Evolutionary conservation across 371 early-diverging fungal species (phyloP).

Genomic region (Mucor mucedo): DNA sequence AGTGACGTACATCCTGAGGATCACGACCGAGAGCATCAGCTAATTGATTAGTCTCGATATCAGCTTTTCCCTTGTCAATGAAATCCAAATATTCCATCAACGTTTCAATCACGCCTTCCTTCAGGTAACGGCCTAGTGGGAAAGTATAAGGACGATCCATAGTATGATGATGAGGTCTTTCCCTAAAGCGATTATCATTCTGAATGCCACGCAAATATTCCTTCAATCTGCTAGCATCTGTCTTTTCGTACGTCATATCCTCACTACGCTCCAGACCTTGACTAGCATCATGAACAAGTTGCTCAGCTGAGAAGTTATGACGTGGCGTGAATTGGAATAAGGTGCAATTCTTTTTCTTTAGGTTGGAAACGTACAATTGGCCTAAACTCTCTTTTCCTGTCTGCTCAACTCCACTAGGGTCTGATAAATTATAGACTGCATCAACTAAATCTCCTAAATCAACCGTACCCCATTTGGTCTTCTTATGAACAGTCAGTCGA

Average conservation of each 20-base stretch:
- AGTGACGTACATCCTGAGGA: slow-evolving; percentile 15
- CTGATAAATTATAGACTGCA: slow-evolving; percentile 20
- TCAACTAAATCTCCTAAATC: slow-evolving; percentile 22
- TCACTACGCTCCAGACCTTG: slow-evolving; percentile 15
- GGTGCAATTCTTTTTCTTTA: slow-evolving; percentile 11
- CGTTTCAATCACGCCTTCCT: slow-evolving; percentile 13
- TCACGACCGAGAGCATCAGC: slow-evolving; percentile 11
- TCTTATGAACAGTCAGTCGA: slow-evolving; percentile 10
- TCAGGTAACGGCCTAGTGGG: slow-evolving; percentile 29
- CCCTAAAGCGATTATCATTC: slow-evolving; percentile 27
- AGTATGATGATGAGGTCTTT: slow-evolving; percentile 13
- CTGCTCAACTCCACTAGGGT: not conserved
- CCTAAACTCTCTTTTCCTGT: not conserved
- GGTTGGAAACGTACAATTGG: not conserved
- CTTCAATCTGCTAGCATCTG: slow-evolving; percentile 2
- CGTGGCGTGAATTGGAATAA: slow-evolving; percentile 27
- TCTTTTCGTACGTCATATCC: slow-evolving; percentile 21
- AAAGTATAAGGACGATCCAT: slow-evolving; percentile 16
- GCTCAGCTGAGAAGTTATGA: slow-evolving; percentile 5
- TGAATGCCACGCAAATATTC: slow-evolving; percentile 23
- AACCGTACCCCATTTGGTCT: slow-evolving; percentile 20
- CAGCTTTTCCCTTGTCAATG: slow-evolving; percentile 5
- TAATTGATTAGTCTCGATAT: slow-evolving; percentile 9
- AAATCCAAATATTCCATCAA: slow-evolving; percentile 27
- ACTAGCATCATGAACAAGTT: slow-evolving; percentile 10